phyloP scores from a whole-genome alignment of 1,284 basidiomycete species.

The Peniophora sp. region DNA sequence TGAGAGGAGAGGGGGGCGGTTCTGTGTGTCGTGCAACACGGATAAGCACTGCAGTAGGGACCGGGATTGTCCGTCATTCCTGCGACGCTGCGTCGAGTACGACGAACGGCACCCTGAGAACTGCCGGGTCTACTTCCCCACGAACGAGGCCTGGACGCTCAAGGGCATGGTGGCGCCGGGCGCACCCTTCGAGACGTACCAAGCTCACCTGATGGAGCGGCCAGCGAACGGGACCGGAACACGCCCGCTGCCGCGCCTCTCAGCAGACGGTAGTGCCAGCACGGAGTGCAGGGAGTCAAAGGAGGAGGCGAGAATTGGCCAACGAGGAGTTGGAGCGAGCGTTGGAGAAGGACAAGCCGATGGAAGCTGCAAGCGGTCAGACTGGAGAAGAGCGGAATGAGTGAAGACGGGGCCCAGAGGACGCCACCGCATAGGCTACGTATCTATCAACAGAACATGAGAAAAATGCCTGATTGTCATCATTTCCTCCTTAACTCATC shows the following conservation, averaged over 20 bases:
- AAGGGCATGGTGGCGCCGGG: background rate
- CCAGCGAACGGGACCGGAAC: background rate
- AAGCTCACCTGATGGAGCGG: too few species aligned
- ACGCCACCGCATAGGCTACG: too few species aligned
- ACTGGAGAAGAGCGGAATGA: too few species aligned
- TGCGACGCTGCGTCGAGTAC: background rate
- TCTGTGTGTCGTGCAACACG: background rate
- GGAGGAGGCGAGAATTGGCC: too few species aligned
- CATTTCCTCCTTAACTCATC: background rate
- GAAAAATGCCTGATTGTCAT: background rate
- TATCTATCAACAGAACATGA: background rate
- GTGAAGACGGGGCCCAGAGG: too few species aligned
- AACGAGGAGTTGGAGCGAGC: too few species aligned
- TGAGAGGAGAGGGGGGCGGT: background rate
- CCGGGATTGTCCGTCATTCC: conserved; percentile 1
- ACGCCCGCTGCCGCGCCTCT: background rate
- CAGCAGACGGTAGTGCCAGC: too few species aligned
- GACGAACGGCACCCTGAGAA: conserved; percentile 4
- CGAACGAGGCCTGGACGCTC: conserved; percentile 4
- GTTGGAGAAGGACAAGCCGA: too few species aligned
- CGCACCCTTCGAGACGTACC: background rate
- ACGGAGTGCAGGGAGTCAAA: too few species aligned
- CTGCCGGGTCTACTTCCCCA: background rate
- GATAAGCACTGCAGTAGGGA: conserved; percentile 1
- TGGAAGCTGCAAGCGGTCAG: too few species aligned